Percentiles rank a stretch among this genome's conserved stretches.
These are phyloP conservation scores for Beauveria brongniartii DNA, from an alignment of 2,329 filamentous ascomycete genomes.

Conservation along the genomic window DNA sequence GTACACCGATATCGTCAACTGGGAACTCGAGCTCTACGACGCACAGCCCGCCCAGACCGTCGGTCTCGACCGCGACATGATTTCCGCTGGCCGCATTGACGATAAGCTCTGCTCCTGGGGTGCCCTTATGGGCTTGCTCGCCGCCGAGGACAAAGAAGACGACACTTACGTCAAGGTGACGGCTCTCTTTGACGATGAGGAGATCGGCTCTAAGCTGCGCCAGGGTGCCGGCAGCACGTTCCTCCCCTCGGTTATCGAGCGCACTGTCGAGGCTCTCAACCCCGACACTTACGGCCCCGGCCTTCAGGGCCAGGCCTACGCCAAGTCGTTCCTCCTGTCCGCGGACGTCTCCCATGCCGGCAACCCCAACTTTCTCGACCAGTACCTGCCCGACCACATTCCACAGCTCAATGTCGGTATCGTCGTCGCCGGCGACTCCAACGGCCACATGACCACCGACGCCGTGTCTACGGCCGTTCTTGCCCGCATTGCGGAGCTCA, in stretches of 20 bases:
- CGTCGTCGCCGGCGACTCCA: constrained; percentile 70
- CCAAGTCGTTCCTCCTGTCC: constrained; percentile 85
- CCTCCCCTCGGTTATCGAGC: constrained; percentile 71
- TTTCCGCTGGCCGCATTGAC: constrained; percentile 91
- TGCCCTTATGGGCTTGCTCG: constrained; percentile 74
- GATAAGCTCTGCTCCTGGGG: constrained; percentile 97
- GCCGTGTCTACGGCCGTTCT: constrained; percentile 76
- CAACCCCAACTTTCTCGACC: constrained; percentile 83
- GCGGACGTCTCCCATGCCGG: constrained; percentile 91
- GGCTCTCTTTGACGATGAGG: constrained; percentile 94
- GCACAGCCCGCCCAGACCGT: constrained; percentile 75
- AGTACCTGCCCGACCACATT: constrained; percentile 78
- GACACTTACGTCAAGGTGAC: constrained; percentile 78
- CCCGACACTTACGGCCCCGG: constrained; percentile 46
- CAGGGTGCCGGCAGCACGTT: constrained; percentile 90
- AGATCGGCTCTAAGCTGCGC: constrained; percentile 84
- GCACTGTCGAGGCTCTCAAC: constrained; percentile 64
- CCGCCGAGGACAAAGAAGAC: constrained; percentile 46
- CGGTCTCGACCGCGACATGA: constrained; percentile 85
- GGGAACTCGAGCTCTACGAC: constrained; percentile 95
- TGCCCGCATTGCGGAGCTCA: constrained; percentile 67
- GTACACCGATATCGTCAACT: constrained; percentile 74
- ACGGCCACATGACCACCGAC: constrained; percentile 96
- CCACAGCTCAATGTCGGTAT: constrained; percentile 86
- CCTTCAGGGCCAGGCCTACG: constrained; percentile 72